Conservation (phyloP, 768 basidiomycete genomes). For the Xerocomellus amylosporus region DNA sequence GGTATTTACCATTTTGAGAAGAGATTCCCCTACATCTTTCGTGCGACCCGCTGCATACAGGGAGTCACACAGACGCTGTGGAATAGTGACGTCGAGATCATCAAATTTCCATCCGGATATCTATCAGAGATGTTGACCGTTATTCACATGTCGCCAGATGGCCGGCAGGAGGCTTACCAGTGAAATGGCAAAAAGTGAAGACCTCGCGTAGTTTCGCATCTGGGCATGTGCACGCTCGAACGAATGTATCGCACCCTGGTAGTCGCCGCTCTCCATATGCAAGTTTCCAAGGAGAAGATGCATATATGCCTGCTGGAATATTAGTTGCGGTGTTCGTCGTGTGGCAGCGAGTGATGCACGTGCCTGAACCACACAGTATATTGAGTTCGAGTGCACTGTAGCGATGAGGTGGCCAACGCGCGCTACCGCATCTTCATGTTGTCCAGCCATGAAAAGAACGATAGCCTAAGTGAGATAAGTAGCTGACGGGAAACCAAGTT, state of each 20-base stretch:
- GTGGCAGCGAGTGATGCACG: too few relatives aligned
- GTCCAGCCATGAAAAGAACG: too few relatives aligned
- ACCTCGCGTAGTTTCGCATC: not conserved
- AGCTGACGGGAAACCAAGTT: not conserved
- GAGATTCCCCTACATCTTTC: too few relatives aligned
- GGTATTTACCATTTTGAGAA: too few relatives aligned
- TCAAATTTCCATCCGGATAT: not conserved
- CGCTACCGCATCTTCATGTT: too few relatives aligned
- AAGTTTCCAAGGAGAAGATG: not conserved
- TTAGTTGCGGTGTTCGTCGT: too few relatives aligned
- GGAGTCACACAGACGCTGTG: too few relatives aligned
- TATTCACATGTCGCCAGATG: too few relatives aligned
- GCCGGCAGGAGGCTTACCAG: constrained; percentile 1
- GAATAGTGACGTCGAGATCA: not conserved
- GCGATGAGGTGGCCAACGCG: too few relatives aligned
- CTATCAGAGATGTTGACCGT: too few relatives aligned
- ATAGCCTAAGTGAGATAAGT: not conserved
- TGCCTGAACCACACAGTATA: not conserved
- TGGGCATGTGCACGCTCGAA: not conserved
- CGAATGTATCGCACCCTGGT: not conserved
- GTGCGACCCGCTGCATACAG: too few relatives aligned
- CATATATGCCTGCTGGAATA: not conserved
- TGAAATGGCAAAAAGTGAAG: not conserved
- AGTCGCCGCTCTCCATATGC: not conserved
- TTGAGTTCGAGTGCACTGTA: too few relatives aligned